Conservation (phyloP, 768 basidiomycete species). For the Botryobasidium botryosum region DNA sequence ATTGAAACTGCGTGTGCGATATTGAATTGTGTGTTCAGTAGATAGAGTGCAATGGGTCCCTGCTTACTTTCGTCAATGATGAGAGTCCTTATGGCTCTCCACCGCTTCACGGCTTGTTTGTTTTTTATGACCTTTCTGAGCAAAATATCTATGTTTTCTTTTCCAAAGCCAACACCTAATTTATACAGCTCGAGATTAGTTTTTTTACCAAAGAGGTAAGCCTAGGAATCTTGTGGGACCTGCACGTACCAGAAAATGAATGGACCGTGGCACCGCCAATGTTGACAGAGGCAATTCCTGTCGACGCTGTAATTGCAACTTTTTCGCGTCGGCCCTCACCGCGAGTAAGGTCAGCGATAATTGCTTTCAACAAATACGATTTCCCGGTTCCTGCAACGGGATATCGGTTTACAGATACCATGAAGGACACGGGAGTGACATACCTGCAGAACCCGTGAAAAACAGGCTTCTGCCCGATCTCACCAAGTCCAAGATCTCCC, state of each 20-base stretch:
- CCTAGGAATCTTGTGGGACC: too few relatives aligned
- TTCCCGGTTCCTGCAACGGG: constrained; percentile 4
- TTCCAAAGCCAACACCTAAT: constrained; percentile 52
- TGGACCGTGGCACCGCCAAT: constrained; percentile 9
- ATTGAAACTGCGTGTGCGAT: constrained; percentile 24
- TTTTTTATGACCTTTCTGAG: constrained; percentile 37
- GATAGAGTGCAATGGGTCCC: neutral
- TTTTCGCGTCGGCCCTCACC: neutral
- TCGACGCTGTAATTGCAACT: constrained; percentile 9
- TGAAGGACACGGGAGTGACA: neutral
- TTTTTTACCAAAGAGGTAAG: too few relatives aligned
- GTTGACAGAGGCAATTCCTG: constrained; percentile 9
- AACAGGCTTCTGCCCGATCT: constrained; percentile 7
- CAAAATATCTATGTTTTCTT: constrained; percentile 34
- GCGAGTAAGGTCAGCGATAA: constrained; percentile 5
- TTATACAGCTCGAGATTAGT: neutral
- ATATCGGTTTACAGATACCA: neutral
- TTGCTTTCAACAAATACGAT: constrained; percentile 6
- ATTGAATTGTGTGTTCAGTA: constrained; percentile 1
- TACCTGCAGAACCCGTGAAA: constrained; percentile 10
- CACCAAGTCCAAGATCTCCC: constrained; percentile 5
- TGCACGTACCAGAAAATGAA: constrained; percentile 7
- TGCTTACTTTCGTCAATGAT: constrained; percentile 73
- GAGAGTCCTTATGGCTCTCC: constrained; percentile 44
- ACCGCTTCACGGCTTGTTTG: constrained; percentile 40